Conservation (phyloP, 495 filamentous ascomycete species). For the Pseudevernia furfuracea region DNA sequence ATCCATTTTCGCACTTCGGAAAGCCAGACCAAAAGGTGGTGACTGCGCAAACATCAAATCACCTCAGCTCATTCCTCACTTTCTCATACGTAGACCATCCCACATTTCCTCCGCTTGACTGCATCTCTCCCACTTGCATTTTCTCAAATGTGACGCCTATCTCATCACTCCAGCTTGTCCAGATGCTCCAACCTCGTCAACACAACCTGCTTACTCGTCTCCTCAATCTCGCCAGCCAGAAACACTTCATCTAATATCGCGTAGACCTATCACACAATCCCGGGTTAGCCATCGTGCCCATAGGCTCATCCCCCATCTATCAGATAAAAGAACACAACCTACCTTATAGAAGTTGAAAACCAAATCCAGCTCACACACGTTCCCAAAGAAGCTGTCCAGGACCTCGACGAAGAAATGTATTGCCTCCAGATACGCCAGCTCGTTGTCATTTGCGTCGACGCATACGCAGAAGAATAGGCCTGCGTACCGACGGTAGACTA, state of each 20-base stretch:
- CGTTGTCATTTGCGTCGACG: constrained; percentile 98
- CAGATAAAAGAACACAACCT: constrained; percentile 17
- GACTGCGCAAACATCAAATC: not conserved
- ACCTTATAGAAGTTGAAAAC: constrained; percentile 98
- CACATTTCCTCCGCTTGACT: not conserved
- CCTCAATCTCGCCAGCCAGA: constrained; percentile 94
- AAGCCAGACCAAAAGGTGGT: not conserved
- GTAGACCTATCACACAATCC: constrained; percentile 59
- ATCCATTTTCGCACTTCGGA: not conserved
- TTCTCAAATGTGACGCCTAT: not conserved
- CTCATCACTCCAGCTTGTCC: constrained; percentile 82
- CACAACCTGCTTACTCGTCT: constrained; percentile 97
- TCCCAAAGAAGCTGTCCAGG: constrained; percentile 95
- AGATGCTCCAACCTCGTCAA: constrained; percentile 88
- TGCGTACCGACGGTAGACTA: constrained; percentile 94
- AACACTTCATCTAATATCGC: constrained; percentile 97
- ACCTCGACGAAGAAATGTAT: constrained; percentile 99
- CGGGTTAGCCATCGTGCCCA: constrained; percentile 26
- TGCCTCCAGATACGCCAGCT: constrained; percentile 91
- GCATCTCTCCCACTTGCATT: not conserved
- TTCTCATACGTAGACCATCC: not conserved
- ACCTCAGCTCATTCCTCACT: not conserved
- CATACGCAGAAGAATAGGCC: constrained; percentile 98
- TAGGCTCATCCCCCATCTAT: not conserved
- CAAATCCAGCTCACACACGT: constrained; percentile 96